Evolutionary conservation across 768 basidiomycete species (phyloP).

Genomic region (Psilocybe cyanescens): DNA sequence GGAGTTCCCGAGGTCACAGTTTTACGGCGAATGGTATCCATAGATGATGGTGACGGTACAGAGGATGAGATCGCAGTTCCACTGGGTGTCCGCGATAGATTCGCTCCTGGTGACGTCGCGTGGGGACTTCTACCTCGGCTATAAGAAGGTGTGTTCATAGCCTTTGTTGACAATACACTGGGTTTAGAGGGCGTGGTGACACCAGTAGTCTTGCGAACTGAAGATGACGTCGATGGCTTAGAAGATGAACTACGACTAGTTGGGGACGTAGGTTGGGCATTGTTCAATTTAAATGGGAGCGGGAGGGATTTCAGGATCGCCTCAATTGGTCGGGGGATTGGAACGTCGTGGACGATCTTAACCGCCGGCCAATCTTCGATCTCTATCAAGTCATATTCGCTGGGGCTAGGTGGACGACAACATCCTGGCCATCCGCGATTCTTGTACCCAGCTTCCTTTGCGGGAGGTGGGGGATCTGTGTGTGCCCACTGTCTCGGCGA

Average conservation of each 20-base stretch:
- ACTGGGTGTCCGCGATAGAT: conserved; percentile 43
- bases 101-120: conserved; percentile 39
- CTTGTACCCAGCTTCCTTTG: conserved; percentile 58
- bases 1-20: conserved; percentile 32
- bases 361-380: conserved; percentile 84
- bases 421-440: conserved; percentile 90
- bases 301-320: conserved; percentile 59
- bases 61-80: conserved; percentile 45
- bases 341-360: conserved; percentile 71
- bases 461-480: conserved; percentile 51
- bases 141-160: conserved; percentile 33
- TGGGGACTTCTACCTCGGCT: conserved; percentile 62
- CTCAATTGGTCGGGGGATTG: conserved; percentile 76
- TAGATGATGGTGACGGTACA: conserved; percentile 46
- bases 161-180: conserved; percentile 33
- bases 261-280: conserved; percentile 31
- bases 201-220: conserved; percentile 53
- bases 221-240: conserved; percentile 34
- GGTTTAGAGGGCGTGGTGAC: conserved; percentile 44
- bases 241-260: conserved; percentile 32
- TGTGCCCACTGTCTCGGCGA: conserved; percentile 72
- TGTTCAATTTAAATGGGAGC: conserved; percentile 14
- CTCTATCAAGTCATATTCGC: conserved; percentile 65
- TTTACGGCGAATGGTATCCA: conserved; percentile 57
- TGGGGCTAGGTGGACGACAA: conserved; percentile 71